Evolutionary conservation across 73 alveolate species (phyloP).

Genomic region (Paramecium caudatum): DNA sequence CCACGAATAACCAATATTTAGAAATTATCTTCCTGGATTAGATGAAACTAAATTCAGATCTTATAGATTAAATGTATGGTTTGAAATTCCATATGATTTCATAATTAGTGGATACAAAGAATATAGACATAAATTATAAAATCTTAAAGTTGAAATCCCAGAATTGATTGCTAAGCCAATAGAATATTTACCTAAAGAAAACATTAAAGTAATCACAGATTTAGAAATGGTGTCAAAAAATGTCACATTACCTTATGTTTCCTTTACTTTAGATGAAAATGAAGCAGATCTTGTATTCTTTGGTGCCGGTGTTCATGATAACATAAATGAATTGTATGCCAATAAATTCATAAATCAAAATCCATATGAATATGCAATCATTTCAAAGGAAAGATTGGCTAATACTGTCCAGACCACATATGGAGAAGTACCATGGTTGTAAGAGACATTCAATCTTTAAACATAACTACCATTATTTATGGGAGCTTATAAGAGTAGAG

Average conservation of each 20-base stretch:
- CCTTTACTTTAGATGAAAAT: conserved; percentile 80
- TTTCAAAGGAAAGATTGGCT: conserved; percentile 90
- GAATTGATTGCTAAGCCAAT: conserved; percentile 72
- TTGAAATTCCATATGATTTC: conserved; percentile 90
- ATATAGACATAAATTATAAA: conserved; percentile 76
- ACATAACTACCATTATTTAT: conserved; percentile 92
- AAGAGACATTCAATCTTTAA: conserved; percentile 89
- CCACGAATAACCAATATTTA: conserved; percentile 81
- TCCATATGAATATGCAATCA: conserved; percentile 92
- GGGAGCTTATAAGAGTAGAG: conserved; percentile 91
- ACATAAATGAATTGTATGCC: conserved; percentile 75
- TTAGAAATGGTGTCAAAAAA: conserved; percentile 84
- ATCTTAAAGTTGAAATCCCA: conserved; percentile 29
- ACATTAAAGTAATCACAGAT: conserved; percentile 88
- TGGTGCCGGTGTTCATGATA: conserved; percentile 83
- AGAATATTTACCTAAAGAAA: conserved; percentile 76
- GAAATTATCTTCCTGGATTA: conserved; percentile 92
- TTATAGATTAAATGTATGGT: conserved; percentile 93
- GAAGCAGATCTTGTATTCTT: conserved; percentile 90
- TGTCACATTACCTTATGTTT: conserved; percentile 83
- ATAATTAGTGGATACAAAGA: conserved; percentile 78
- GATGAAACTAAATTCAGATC: conserved; percentile 93
- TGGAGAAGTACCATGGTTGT: conserved; percentile 82
- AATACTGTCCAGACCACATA: conserved; percentile 81
- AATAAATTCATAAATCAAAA: conserved; percentile 88